phyloP scores from a whole-genome alignment of 2,329 filamentous ascomycete genomes.

The Chalara sp. region DNA sequence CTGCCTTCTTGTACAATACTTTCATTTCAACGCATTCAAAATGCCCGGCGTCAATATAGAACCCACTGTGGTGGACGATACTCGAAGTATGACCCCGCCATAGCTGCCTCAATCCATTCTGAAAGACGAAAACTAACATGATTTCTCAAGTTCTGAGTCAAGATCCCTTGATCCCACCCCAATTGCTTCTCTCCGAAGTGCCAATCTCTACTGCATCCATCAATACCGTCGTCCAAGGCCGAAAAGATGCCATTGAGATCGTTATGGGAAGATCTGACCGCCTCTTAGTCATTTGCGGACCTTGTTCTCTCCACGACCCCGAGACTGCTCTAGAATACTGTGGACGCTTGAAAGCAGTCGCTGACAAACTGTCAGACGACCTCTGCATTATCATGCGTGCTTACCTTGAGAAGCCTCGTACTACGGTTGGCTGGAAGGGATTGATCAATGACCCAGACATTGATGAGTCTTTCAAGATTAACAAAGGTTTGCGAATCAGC shows the following conservation, averaged over 20 bases:
- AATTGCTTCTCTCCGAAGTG: conserved; percentile 80
- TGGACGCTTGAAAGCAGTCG: conserved; percentile 65
- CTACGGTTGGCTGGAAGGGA: conserved; percentile 98
- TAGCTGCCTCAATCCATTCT: not conserved
- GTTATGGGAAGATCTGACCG: conserved; percentile 51
- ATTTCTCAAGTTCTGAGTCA: conserved; percentile 70
- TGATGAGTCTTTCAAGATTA: conserved; percentile 95
- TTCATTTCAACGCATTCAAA: conserved; percentile 2
- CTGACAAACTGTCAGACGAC: conserved; percentile 74
- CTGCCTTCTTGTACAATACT: too few species aligned
- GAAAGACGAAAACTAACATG: conserved; percentile 10
- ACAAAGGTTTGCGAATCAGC: conserved; percentile 92
- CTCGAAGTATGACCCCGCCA: conserved; percentile 37
- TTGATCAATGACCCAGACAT: conserved; percentile 99
- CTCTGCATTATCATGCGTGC: conserved; percentile 94
- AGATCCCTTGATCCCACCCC: conserved; percentile 86
- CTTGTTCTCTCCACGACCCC: conserved; percentile 96
- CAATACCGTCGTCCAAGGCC: conserved; percentile 64
- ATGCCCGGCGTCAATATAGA: conserved; percentile 25
- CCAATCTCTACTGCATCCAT: conserved; percentile 59
- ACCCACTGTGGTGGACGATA: conserved; percentile 38
- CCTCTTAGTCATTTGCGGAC: conserved; percentile 88
- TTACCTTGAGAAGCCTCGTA: conserved; percentile 97
- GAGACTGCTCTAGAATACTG: conserved; percentile 84
- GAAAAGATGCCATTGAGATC: conserved; percentile 46